A percentile compares a stretch with the other conserved stretches of the same genome.
These are phyloP conservation scores for Agrocybe praecox DNA, from an alignment of 768 basidiomycete species.

Conservation along the genomic window DNA sequence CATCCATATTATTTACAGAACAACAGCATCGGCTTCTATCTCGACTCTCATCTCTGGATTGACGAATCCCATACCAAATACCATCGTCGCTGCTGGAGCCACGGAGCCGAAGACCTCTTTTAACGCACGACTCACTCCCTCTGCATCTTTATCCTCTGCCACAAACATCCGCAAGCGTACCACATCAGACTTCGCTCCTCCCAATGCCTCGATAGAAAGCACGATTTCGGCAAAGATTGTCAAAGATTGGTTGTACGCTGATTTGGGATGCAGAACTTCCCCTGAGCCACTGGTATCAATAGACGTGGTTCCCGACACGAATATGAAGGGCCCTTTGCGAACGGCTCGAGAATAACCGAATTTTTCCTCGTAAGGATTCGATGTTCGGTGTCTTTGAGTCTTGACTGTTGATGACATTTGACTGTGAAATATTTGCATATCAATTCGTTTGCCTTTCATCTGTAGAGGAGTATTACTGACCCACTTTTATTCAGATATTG, in stretches of 20 bases:
- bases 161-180: conserved; percentile 54
- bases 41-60: conserved; percentile 52
- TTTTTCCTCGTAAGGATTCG: conserved; percentile 50
- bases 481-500: no score
- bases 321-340: conserved; percentile 52
- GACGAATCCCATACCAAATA: conserved; percentile 49
- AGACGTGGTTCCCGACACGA: conserved; percentile 56
- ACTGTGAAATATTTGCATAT: no score
- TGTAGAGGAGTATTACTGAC: no score
- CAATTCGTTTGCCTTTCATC: no score
- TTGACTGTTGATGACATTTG: background rate
- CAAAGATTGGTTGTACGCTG: conserved; percentile 47
- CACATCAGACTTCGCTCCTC: conserved; percentile 45
- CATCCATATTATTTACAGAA: no score
- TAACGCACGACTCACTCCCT: conserved; percentile 38
- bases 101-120: conserved; percentile 45
- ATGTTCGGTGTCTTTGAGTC: conserved; percentile 11
- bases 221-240: conserved; percentile 48
- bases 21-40: conserved; percentile 55
- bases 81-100: conserved; percentile 54
- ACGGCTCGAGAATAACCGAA: conserved; percentile 58
- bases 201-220: conserved; percentile 42
- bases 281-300: conserved; percentile 41
- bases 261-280: conserved; percentile 40
- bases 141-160: conserved; percentile 37